A percentile compares a stretch with the other conserved stretches of the same genome.
Evolutionary conservation across 108 stramenopile species (phyloP).

Genomic region (Nitzschia palea): DNA sequence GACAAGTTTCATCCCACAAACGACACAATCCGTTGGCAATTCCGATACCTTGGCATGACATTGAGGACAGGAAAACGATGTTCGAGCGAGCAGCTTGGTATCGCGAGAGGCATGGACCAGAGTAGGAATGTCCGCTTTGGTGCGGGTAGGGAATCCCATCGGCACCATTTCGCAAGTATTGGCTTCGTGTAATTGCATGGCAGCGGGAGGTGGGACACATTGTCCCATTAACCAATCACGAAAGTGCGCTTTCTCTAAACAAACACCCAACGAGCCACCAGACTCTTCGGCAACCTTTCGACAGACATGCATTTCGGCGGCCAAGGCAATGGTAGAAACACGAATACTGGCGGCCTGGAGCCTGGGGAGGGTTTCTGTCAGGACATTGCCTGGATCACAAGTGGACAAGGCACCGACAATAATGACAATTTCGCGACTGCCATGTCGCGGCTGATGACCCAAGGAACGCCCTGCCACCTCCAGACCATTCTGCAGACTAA

Average conservation of each 20-base stretch:
- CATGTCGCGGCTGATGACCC: slow-evolving; percentile 81
- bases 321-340: slow-evolving; percentile 62
- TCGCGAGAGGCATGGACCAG: slow-evolving; percentile 68
- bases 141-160: slow-evolving; percentile 84
- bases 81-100: slow-evolving; percentile 62
- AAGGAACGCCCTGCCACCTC: slow-evolving; percentile 87
- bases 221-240: slow-evolving; percentile 71
- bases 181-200: slow-evolving; percentile 10
- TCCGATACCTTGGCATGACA: slow-evolving; percentile 76
- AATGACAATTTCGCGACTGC: slow-evolving; percentile 80
- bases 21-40: slow-evolving; percentile 83
- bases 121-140: slow-evolving; percentile 65
- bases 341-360: slow-evolving; percentile 66
- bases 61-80: slow-evolving; percentile 81
- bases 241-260: slow-evolving; percentile 74
- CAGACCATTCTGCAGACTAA: slow-evolving; percentile 85
- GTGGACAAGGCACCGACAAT: slow-evolving; percentile 69
- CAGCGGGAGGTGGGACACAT: slow-evolving; percentile 69
- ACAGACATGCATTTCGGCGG: slow-evolving; percentile 83
- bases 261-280: slow-evolving; percentile 73
- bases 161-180: slow-evolving; percentile 74
- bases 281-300: slow-evolving; percentile 78
- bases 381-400: slow-evolving; percentile 77
- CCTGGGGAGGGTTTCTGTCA: slow-evolving; percentile 71
- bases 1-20: slow-evolving; percentile 87